Evolutionary conservation across 805 yeast species (phyloP).

Genomic region (Metschnikowia similis): DNA sequence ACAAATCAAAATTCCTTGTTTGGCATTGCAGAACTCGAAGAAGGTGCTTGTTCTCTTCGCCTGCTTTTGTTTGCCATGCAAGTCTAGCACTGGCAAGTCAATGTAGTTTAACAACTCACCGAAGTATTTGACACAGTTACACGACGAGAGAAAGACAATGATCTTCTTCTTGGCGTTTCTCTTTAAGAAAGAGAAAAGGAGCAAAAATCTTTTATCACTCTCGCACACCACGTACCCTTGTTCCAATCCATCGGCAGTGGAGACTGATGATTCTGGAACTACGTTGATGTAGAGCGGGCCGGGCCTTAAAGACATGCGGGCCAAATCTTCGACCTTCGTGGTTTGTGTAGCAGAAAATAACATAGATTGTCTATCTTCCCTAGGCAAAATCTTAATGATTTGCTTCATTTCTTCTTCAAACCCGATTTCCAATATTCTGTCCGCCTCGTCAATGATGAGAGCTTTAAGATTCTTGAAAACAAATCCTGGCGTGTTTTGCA

Average conservation of each 20-base stretch:
- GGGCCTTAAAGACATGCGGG: constrained; percentile 89
- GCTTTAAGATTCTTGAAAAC: constrained; percentile 93
- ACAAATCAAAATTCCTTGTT: constrained; percentile 86
- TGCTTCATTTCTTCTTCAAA: constrained; percentile 99
- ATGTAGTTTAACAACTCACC: constrained; percentile 93
- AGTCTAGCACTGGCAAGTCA: constrained; percentile 91
- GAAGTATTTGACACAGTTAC: constrained; percentile 95
- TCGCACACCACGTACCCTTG: constrained; percentile 99
- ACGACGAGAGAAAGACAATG: constrained; percentile 92
- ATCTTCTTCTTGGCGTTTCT: constrained; percentile 87
- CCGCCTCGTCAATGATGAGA: constrained; percentile 95
- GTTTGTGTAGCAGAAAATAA: constrained; percentile 99
- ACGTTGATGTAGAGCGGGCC: constrained; percentile 95
- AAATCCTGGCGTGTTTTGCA: constrained; percentile 92
- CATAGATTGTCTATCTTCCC: constrained; percentile 92
- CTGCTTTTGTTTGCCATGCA: constrained; percentile 98
- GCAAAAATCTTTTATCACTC: constrained; percentile 85
- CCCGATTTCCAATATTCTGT: constrained; percentile 94
- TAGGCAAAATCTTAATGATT: constrained; percentile 88
- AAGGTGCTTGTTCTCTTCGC: constrained; percentile 98
- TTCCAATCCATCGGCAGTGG: constrained; percentile 95
- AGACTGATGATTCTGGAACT: constrained; percentile 72
- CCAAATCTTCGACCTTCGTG: constrained; percentile 96
- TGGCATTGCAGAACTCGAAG: constrained; percentile 96
- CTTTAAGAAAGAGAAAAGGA: constrained; percentile 88